These are phyloP conservation scores for Pythium periplocum DNA, from an alignment of 352 stramenopile species.

Conservation along the genomic window DNA sequence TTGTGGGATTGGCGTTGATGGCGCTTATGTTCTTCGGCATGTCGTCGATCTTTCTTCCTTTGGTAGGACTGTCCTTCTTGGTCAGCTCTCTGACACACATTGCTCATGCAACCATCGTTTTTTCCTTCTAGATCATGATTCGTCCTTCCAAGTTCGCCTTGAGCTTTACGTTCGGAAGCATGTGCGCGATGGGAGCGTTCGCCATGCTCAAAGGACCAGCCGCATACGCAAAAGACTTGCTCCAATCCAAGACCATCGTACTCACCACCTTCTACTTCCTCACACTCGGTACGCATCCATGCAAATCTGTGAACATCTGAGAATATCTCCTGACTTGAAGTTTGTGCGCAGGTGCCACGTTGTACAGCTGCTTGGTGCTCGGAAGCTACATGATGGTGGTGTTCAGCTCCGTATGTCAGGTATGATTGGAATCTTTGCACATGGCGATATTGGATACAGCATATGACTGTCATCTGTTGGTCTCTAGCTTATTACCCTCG, in stretches of 20 bases:
- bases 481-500: conserved; percentile 53
- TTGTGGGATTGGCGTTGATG: conserved; percentile 68
- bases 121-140: conserved; percentile 51
- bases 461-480: background rate
- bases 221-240: conserved; percentile 43
- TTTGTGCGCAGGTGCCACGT: conserved; percentile 34
- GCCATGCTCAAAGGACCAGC: conserved; percentile 72
- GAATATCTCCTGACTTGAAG: background rate
- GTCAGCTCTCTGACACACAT: no score
- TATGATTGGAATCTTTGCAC: conserved; percentile 5
- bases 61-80: conserved; percentile 21
- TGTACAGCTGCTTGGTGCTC: conserved; percentile 81
- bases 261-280: conserved; percentile 67
- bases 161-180: conserved; percentile 77
- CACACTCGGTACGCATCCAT: conserved; percentile 48
- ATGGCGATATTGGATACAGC: background rate
- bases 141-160: conserved; percentile 79
- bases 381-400: conserved; percentile 83
- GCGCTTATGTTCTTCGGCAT: conserved; percentile 79
- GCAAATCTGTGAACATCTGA: no score
- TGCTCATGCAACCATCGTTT: background rate
- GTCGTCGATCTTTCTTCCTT: conserved; percentile 69
- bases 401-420: conserved; percentile 57
- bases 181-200: conserved; percentile 69
- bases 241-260: conserved; percentile 59